Conservation (phyloP, 139 green algal genomes). For the Tetraselmis striata region DNA sequence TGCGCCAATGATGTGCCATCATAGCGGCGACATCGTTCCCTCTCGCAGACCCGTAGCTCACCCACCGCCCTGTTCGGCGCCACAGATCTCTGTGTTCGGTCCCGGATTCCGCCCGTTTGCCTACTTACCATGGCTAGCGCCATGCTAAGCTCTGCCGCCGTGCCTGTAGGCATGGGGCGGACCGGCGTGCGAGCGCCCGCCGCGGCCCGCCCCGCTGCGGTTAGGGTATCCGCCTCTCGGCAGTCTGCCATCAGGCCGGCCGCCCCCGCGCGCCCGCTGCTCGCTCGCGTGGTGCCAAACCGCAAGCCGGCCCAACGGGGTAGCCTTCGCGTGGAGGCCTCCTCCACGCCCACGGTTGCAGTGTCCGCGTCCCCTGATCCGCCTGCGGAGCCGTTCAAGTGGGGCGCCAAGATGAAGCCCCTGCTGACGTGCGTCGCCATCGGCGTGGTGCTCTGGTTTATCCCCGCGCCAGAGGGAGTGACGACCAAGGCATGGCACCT, state of each 20-base stretch:
- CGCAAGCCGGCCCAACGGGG: too few relatives aligned
- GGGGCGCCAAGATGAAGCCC: conserved; percentile 85
- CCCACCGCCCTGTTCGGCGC: too few relatives aligned
- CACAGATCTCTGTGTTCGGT: too few relatives aligned
- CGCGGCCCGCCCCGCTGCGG: too few relatives aligned
- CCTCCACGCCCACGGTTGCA: not conserved
- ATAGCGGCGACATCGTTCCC: too few relatives aligned
- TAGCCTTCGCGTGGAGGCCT: not conserved
- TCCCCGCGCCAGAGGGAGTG: conserved; percentile 75
- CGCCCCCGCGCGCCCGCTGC: not conserved
- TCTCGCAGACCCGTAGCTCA: too few relatives aligned
- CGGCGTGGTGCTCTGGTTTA: conserved; percentile 67
- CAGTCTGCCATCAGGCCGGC: not conserved
- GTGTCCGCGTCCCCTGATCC: conserved; percentile 4
- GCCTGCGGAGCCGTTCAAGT: conserved; percentile 46
- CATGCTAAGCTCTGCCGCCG: not conserved
- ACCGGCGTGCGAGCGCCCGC: not conserved
- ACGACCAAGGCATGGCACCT: conserved; percentile 75
- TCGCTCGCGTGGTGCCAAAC: not conserved
- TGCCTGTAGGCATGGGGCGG: not conserved
- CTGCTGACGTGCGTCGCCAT: conserved; percentile 78
- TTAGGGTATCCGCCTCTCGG: not conserved
- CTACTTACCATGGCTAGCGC: not conserved
- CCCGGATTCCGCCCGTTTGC: too few relatives aligned
- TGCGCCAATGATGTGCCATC: too few relatives aligned